Percentiles rank a stretch among this genome's conserved stretches.
Evolutionary conservation across 179 eudicot genomes (phyloP).

Genomic region (Spergularia azorica): DNA sequence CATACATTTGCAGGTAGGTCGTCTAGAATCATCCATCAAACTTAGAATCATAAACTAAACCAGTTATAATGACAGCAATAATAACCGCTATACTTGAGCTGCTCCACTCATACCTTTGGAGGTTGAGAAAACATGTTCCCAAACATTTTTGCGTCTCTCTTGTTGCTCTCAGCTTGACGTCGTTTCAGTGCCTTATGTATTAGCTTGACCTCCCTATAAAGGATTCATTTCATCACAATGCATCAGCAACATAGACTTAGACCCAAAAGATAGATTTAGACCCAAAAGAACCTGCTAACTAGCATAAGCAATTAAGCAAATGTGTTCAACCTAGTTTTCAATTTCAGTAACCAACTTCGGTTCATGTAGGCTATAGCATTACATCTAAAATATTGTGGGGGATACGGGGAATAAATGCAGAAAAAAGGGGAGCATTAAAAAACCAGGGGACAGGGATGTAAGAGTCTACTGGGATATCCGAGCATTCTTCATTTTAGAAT

Average conservation of each 20-base stretch:
- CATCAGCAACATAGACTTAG: background rate
- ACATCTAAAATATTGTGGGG: no score
- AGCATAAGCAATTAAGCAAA: background rate
- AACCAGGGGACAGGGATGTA: no score
- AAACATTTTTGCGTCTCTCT: slow-evolving; percentile 20
- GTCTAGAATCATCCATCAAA: no score
- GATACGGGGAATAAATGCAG: no score
- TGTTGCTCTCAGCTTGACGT: slow-evolving; percentile 24
- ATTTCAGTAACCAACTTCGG: no score
- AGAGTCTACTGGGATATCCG: no score
- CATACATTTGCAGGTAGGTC: no score
- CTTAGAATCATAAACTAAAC: background rate
- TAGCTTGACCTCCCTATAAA: slow-evolving; percentile 22
- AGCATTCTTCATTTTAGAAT: no score
- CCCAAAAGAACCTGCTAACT: background rate
- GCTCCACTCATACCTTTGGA: slow-evolving; percentile 9
- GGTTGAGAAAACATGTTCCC: slow-evolving; percentile 25
- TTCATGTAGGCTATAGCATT: no score
- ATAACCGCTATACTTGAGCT: background rate
- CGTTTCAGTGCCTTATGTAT: slow-evolving; percentile 17
- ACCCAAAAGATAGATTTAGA: background rate
- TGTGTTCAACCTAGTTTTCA: background rate
- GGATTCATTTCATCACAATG: background rate
- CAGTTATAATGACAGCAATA: background rate
- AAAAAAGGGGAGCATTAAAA: no score